phyloP scores from a whole-genome alignment of 1,284 basidiomycete genomes.

The Porogramme epimiltina region DNA sequence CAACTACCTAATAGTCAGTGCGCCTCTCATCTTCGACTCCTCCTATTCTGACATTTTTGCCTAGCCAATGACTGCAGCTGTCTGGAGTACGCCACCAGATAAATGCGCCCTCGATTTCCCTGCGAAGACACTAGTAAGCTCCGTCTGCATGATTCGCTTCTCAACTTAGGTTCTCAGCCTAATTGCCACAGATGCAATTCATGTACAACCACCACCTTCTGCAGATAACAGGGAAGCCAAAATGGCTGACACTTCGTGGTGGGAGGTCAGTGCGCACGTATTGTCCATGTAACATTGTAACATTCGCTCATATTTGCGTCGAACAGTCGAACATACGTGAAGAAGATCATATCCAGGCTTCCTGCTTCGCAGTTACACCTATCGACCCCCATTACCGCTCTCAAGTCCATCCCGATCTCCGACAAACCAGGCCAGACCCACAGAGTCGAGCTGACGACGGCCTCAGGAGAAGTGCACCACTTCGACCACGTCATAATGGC shows the following conservation, averaged over 20 bases:
- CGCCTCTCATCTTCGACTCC: not conserved
- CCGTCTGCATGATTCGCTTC: not conserved
- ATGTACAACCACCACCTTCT: slow-evolving; percentile 83
- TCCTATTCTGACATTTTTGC: slow-evolving; percentile 1
- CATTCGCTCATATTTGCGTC: not conserved
- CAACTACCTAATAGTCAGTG: slow-evolving; percentile 78
- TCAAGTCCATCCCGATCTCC: slow-evolving; percentile 22
- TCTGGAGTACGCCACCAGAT: slow-evolving; percentile 82
- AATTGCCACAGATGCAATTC: slow-evolving; percentile 57
- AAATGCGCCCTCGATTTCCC: slow-evolving; percentile 76
- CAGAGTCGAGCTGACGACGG: slow-evolving; percentile 45
- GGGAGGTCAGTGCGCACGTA: slow-evolving; percentile 60
- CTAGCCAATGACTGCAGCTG: slow-evolving; percentile 80
- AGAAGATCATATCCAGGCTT: slow-evolving; percentile 60
- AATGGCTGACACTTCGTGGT: slow-evolving; percentile 77
- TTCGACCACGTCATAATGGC: slow-evolving; percentile 84
- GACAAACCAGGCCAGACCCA: slow-evolving; percentile 3
- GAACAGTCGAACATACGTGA: slow-evolving; percentile 63
- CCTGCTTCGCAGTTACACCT: slow-evolving; percentile 59
- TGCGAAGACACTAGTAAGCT: slow-evolving; percentile 62
- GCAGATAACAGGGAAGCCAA: slow-evolving; percentile 73
- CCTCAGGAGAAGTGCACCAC: slow-evolving; percentile 39
- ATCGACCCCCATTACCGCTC: slow-evolving; percentile 54
- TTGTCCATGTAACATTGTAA: too few relatives aligned
- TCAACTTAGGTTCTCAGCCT: not conserved